phyloP scores from a whole-genome alignment of 176 grass and related monocot species.

The Hyparrhenia diplandra region DNA sequence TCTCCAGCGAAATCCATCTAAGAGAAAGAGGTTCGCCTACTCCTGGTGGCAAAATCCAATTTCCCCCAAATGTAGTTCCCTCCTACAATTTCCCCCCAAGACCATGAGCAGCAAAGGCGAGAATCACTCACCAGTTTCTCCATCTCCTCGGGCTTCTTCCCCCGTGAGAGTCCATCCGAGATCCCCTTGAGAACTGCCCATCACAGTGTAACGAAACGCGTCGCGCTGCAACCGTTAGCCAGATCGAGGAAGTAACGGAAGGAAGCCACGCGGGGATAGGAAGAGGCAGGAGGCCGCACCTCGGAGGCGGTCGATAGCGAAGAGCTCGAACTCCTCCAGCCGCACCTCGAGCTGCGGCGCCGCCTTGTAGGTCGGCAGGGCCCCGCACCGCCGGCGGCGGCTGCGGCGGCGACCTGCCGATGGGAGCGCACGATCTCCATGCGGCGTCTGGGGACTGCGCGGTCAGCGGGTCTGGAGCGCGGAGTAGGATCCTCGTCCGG shows the following conservation, averaged over 20 bases:
- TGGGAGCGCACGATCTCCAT: slow-evolving; percentile 96
- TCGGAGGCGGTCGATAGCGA: slow-evolving; percentile 86
- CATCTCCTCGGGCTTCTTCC: slow-evolving; percentile 84
- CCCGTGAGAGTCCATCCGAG: slow-evolving; percentile 80
- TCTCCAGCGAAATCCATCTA: background rate
- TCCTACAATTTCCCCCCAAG: background rate
- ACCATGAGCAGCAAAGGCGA: background rate
- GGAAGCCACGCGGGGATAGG: background rate
- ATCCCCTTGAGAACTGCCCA: slow-evolving; percentile 83
- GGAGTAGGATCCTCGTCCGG: background rate
- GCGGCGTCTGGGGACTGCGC: background rate
- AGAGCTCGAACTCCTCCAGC: slow-evolving; percentile 90
- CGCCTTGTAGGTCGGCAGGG: slow-evolving; percentile 64
- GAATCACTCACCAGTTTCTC: slow-evolving; percentile 67
- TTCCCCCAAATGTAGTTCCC: background rate
- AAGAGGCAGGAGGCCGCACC: slow-evolving; percentile 23
- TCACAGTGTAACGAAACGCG: background rate
- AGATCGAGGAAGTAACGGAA: slow-evolving; percentile 5
- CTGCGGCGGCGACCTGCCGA: slow-evolving; percentile 37
- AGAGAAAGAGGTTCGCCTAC: background rate
- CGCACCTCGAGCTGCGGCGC: slow-evolving; percentile 82
- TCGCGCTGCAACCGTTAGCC: background rate
- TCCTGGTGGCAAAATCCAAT: background rate
- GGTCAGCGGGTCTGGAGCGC: background rate
- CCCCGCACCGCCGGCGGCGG: background rate